Evolutionary conservation across 2,329 filamentous ascomycete species (phyloP).

Genomic region (Fusarium metavorans): DNA sequence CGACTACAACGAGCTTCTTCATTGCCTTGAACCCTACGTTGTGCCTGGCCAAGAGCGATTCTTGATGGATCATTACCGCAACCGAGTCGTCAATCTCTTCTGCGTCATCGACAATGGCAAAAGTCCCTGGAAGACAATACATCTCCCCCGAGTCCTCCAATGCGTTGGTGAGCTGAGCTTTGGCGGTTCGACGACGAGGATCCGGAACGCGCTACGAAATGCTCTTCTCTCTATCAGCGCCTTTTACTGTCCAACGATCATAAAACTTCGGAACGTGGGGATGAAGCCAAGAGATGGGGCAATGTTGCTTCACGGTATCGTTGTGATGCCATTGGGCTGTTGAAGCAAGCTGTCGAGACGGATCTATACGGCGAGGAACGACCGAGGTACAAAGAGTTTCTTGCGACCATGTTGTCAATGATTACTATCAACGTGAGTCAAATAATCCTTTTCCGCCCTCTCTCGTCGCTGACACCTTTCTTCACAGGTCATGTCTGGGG

Average conservation of each 20-base stretch:
- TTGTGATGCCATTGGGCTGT: slow-evolving; percentile 32
- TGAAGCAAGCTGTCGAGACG: slow-evolving; percentile 38
- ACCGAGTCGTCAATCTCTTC: slow-evolving; percentile 42
- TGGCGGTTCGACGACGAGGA: slow-evolving; percentile 34
- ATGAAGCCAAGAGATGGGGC: slow-evolving; percentile 36
- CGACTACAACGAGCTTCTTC: slow-evolving; percentile 2
- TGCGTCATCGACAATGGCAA: slow-evolving; percentile 45
- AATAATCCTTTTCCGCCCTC: fast-evolving
- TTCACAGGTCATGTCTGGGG: slow-evolving; percentile 42
- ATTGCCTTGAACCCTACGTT: slow-evolving; percentile 6
- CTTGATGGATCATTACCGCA: slow-evolving; percentile 41
- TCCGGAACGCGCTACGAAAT: slow-evolving; percentile 39
- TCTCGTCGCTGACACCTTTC: not conserved
- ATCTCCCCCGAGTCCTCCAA: slow-evolving; percentile 41
- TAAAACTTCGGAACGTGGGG: slow-evolving; percentile 9
- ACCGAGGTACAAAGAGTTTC: slow-evolving; percentile 45
- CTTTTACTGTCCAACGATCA: slow-evolving; percentile 42
- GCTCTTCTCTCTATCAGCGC: slow-evolving; percentile 43
- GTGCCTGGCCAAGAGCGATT: slow-evolving; percentile 35
- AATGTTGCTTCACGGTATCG: slow-evolving; percentile 16
- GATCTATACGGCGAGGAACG: slow-evolving; percentile 13
- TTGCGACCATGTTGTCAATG: slow-evolving; percentile 46
- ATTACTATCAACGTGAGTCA: slow-evolving; percentile 41
- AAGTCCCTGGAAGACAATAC: slow-evolving; percentile 45
- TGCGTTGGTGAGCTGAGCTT: slow-evolving; percentile 42